phyloP scores from a whole-genome alignment of 805 yeast species.

The Zygoascus ofunaensis region DNA sequence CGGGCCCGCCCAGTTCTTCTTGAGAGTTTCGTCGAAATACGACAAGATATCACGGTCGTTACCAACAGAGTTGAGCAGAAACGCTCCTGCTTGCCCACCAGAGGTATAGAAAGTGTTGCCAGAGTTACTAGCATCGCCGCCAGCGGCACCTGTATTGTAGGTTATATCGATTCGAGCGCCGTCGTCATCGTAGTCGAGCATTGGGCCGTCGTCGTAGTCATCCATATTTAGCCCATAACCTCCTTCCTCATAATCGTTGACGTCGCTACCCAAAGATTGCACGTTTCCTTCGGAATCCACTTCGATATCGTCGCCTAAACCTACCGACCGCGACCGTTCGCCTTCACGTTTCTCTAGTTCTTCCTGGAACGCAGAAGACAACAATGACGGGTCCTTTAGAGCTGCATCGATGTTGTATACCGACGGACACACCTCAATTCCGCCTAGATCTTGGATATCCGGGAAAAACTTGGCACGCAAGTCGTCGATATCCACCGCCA shows the following conservation, averaged over 20 bases:
- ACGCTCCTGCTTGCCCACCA: neutral
- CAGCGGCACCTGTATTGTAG: constrained; percentile 9
- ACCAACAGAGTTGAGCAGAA: neutral
- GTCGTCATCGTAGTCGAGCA: constrained; percentile 4
- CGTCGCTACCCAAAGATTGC: neutral
- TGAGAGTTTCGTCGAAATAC: constrained; percentile 67
- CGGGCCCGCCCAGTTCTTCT: constrained; percentile 79
- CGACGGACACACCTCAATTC: constrained; percentile 55
- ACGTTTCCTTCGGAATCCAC: constrained; percentile 18
- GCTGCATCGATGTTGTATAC: constrained; percentile 50
- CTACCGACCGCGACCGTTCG: neutral
- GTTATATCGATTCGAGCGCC: constrained; percentile 14
- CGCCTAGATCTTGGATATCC: constrained; percentile 16
- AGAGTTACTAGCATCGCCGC: constrained; percentile 7
- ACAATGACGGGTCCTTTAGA: constrained; percentile 30
- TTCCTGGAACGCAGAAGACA: constrained; percentile 7
- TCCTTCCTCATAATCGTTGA: constrained; percentile 5
- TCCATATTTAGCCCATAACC: neutral
- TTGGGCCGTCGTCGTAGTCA: constrained; percentile 1
- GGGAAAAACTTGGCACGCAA: constrained; percentile 19
- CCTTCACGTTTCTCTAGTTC: constrained; percentile 2
- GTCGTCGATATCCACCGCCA: constrained; percentile 20
- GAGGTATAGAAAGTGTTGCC: neutral
- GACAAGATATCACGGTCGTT: constrained; percentile 53
- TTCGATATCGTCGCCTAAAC: constrained; percentile 24